Evolutionary conservation across 1,139 yeast species (phyloP).

Genomic region (Yamadazyma dushanensis): DNA sequence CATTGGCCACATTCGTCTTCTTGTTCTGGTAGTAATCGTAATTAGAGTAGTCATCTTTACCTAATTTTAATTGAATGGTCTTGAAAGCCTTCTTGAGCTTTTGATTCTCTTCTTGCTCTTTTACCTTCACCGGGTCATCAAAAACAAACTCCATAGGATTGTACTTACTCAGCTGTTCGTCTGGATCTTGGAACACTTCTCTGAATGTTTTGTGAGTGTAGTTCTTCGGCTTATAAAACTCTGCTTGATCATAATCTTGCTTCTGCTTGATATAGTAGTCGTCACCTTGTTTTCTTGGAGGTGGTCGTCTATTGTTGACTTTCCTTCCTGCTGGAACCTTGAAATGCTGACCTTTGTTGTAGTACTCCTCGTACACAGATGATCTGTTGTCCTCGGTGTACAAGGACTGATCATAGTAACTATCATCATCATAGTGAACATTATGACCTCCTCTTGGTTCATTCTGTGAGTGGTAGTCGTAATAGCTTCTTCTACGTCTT

Average conservation of each 20-base stretch:
- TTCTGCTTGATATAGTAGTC: conserved; percentile 44
- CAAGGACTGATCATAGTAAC: conserved; percentile 7
- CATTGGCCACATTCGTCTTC: conserved; percentile 12
- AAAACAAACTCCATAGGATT: conserved; percentile 47
- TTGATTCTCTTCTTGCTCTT: conserved; percentile 20
- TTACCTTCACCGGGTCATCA: conserved; percentile 25
- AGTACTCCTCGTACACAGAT: conserved; percentile 14
- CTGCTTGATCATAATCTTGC: conserved; percentile 34
- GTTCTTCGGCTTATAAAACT: conserved; percentile 32
- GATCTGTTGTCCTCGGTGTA: conserved; percentile 5
- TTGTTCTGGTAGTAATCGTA: conserved; percentile 39
- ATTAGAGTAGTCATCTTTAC: conserved; percentile 33
- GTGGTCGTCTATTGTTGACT: not conserved
- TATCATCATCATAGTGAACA: conserved; percentile 4
- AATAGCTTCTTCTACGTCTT: conserved; percentile 9
- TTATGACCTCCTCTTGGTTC: not conserved
- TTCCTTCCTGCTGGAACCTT: conserved; percentile 9
- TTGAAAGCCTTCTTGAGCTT: conserved; percentile 30
- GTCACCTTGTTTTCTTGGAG: conserved; percentile 12
- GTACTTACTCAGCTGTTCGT: conserved; percentile 30
- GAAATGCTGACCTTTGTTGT: conserved; percentile 10
- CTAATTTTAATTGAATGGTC: conserved; percentile 29
- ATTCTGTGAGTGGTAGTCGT: conserved; percentile 6
- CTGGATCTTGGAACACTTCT: conserved; percentile 38
- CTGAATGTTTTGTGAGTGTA: conserved; percentile 45